These are phyloP conservation scores for Elsinoe ampelina DNA, from an alignment of 2,329 filamentous ascomycete species.

Conservation along the genomic window DNA sequence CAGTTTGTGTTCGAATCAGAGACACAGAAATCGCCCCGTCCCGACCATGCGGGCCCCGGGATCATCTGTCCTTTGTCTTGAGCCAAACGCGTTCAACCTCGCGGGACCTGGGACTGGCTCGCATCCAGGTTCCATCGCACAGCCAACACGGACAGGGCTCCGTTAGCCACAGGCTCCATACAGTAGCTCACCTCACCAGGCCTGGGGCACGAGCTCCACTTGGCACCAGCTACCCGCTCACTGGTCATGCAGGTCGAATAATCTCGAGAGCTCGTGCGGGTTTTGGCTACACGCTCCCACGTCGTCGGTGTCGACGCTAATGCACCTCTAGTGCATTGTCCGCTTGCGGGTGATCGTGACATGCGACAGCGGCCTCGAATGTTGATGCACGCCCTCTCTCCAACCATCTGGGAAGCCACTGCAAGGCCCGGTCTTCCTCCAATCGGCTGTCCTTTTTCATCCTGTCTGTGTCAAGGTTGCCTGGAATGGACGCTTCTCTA, in stretches of 20 bases:
- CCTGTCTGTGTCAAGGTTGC: background rate
- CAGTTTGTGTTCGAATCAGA: slow-evolving; percentile 7
- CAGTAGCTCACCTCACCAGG: background rate
- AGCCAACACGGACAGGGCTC: too few relatives aligned
- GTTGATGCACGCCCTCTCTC: slow-evolving; percentile 8
- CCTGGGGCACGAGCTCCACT: slow-evolving; percentile 6
- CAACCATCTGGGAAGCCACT: slow-evolving; percentile 5
- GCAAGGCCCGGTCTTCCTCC: background rate
- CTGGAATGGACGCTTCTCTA: slow-evolving; percentile 4
- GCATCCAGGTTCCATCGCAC: too few relatives aligned
- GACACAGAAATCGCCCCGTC: slow-evolving; percentile 4
- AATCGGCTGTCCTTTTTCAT: slow-evolving; percentile 7
- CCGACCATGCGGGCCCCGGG: slow-evolving; percentile 6
- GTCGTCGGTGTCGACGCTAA: slow-evolving; percentile 13
- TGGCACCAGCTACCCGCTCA: slow-evolving; percentile 2
- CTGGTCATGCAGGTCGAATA: slow-evolving; percentile 2
- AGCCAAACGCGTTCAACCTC: background rate
- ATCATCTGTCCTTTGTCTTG: slow-evolving; percentile 10
- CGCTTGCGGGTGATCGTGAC: slow-evolving; percentile 13
- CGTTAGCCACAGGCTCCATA: too few relatives aligned
- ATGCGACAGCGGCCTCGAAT: slow-evolving; percentile 13
- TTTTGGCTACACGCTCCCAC: slow-evolving; percentile 12
- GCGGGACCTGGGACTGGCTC: too few relatives aligned
- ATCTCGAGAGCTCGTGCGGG: background rate
- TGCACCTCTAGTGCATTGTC: slow-evolving; percentile 12